A percentile compares a stretch with the other conserved stretches of the same genome.
These are phyloP conservation scores for Candida boleticola DNA, from an alignment of 805 yeast genomes.

Conservation along the genomic window DNA sequence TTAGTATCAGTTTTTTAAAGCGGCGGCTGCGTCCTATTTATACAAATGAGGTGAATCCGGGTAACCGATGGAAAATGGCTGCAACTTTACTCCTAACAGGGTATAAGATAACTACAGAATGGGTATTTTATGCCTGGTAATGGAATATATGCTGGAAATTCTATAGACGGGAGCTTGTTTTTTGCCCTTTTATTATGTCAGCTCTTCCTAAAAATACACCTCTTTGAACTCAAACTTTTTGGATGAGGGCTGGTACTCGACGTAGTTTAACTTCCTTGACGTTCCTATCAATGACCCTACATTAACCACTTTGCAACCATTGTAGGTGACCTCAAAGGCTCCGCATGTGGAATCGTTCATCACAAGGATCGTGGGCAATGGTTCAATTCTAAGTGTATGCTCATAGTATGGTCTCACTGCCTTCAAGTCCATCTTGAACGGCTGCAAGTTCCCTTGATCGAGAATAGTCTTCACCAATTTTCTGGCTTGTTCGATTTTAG, in stretches of 20 bases:
- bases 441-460: conserved; percentile 87
- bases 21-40: not conserved
- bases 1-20: not conserved
- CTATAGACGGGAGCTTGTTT: too few species aligned
- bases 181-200: too few species aligned
- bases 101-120: too few species aligned
- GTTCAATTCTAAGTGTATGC: conserved; percentile 65
- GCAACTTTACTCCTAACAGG: too few species aligned
- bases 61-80: conserved; percentile 1
- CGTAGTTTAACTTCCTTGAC: conserved; percentile 51
- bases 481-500: conserved; percentile 57
- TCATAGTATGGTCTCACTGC: conserved; percentile 73
- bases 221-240: conserved; percentile 52
- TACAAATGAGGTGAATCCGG: too few species aligned
- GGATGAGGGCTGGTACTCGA: conserved; percentile 68
- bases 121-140: too few species aligned
- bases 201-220: conserved; percentile 28
- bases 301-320: conserved; percentile 78
- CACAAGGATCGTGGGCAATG: conserved; percentile 66
- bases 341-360: conserved; percentile 74
- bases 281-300: conserved; percentile 49
- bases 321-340: conserved; percentile 69
- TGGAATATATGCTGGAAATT: too few species aligned
- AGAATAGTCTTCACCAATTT: conserved; percentile 75
- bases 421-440: conserved; percentile 60